These are phyloP conservation scores for Neckera pumila DNA, from an alignment of 225 moss, liverwort and hornwort species.

Conservation along the genomic window DNA sequence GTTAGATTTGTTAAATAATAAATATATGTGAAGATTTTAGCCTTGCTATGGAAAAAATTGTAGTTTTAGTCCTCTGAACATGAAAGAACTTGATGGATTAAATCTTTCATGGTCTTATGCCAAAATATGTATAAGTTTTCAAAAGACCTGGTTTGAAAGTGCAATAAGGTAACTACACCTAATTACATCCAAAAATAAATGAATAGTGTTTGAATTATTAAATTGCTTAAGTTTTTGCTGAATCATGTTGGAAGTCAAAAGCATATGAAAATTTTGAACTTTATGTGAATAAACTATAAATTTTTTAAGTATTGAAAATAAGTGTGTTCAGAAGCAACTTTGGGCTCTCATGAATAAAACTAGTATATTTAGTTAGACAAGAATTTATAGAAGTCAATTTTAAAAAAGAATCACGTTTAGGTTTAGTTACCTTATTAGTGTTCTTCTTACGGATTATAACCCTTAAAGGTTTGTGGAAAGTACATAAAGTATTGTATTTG, in stretches of 20 bases:
- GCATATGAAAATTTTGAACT: background rate
- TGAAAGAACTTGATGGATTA: background rate
- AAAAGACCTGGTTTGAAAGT: background rate
- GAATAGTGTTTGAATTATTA: background rate
- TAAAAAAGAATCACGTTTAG: no score
- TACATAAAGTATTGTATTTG: accelerated
- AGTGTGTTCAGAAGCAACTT: background rate
- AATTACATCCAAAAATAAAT: background rate
- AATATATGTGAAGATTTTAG: background rate
- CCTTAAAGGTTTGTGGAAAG: no score
- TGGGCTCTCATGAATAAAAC: accelerated
- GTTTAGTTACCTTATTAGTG: no score
- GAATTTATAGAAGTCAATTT: background rate
- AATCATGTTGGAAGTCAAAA: background rate
- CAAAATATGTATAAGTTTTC: background rate
- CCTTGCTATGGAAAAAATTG: background rate
- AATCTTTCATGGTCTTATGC: background rate
- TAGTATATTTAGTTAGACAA: background rate
- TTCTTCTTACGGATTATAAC: no score
- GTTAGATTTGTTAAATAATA: background rate
- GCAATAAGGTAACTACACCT: accelerated
- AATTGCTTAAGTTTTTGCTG: background rate
- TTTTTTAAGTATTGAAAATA: background rate
- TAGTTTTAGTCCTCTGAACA: background rate
- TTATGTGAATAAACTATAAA: background rate